Evolutionary conservation across 2,329 filamentous ascomycete genomes (phyloP).

Genomic region (Aspergillus sp.): DNA sequence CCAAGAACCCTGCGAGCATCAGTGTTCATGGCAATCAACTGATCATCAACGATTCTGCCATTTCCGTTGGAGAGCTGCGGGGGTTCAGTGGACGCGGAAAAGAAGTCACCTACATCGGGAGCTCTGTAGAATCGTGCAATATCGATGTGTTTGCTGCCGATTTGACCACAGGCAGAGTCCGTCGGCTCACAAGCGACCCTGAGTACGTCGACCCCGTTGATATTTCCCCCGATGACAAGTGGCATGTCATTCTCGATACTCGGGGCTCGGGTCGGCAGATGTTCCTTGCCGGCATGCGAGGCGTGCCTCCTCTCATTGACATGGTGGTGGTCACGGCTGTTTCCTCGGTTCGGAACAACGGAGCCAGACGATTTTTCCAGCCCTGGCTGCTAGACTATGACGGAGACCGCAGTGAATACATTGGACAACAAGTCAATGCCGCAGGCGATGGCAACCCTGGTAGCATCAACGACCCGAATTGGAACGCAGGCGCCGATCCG

Average conservation of each 20-base stretch:
- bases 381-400: constrained; percentile 44
- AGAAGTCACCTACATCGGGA: constrained; percentile 44
- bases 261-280: constrained; percentile 42
- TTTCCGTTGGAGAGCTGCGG: constrained; percentile 44
- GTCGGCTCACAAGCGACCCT: constrained; percentile 44
- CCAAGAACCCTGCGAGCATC: constrained; percentile 18
- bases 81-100: constrained; percentile 44
- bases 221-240: constrained; percentile 44
- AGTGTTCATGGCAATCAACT: constrained; percentile 25
- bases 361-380: constrained; percentile 46
- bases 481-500: constrained; percentile 49
- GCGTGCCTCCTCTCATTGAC: constrained; percentile 44
- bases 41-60: constrained; percentile 26
- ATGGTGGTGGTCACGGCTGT: constrained; percentile 30
- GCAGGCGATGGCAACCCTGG: constrained; percentile 33
- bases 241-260: constrained; percentile 45
- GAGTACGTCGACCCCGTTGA: constrained; percentile 46
- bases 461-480: constrained; percentile 45
- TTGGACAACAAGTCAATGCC: constrained; percentile 44
- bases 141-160: constrained; percentile 46
- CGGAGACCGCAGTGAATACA: constrained; percentile 47
- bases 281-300: constrained; percentile 40
- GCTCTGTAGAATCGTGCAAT: constrained; percentile 42
- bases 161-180: constrained; percentile 39
- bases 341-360: constrained; percentile 48